phyloP scores from a whole-genome alignment of 2,329 filamentous ascomycete species.

The Tetracladium maxilliforme region DNA sequence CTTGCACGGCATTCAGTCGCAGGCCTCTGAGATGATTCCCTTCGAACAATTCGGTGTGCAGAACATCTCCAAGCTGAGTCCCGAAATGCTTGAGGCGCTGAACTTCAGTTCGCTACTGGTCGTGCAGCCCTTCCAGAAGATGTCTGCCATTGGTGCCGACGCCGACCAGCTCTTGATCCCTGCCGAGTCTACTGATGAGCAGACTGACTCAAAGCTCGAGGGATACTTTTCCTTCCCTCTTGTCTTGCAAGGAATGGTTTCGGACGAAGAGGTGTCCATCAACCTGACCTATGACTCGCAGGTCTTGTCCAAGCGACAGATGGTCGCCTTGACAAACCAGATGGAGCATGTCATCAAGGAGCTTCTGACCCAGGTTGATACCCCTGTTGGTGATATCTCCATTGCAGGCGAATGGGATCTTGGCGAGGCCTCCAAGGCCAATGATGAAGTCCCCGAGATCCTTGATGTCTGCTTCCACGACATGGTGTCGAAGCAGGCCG shows the following conservation, averaged over 20 bases:
- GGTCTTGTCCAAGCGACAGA: not conserved
- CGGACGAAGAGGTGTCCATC: not conserved
- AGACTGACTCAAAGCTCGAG: not conserved
- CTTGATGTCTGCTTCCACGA: no score
- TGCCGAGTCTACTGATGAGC: not conserved
- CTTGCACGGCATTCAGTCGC: not conserved
- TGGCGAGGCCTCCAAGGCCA: no score
- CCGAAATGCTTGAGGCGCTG: not conserved
- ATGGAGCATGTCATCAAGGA: no score
- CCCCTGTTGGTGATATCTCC: no score
- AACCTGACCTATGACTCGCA: not conserved
- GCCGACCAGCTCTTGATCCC: not conserved
- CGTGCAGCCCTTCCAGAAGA: no score
- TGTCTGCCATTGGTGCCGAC: not conserved
- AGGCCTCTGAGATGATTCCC: not conserved
- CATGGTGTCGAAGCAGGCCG: no score
- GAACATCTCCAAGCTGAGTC: not conserved
- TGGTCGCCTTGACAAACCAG: no score
- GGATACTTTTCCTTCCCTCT: slow-evolving; percentile 1
- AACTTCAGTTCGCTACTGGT: no score
- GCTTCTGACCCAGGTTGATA: no score
- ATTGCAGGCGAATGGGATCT: no score
- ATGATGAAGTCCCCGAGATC: no score
- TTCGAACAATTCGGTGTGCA: slow-evolving; percentile 1
- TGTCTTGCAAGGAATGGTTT: not conserved